A percentile compares a stretch with the other conserved stretches of the same genome.
Conservation (phyloP, 371 early-diverging fungal species). For the Capillidium heterosporum region DNA sequence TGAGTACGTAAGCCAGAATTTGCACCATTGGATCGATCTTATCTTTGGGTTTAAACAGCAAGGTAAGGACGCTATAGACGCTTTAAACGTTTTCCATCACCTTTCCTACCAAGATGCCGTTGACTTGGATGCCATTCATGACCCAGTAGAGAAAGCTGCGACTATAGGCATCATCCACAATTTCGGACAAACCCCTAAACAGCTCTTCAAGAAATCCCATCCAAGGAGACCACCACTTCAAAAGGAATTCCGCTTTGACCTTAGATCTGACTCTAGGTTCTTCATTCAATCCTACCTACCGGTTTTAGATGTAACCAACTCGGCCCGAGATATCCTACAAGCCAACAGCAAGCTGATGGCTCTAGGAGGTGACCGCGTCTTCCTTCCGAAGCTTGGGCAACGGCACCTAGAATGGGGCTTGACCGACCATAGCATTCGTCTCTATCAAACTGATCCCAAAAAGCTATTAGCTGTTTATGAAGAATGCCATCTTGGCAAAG, state of each 20-base stretch:
- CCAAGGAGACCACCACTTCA: conserved; percentile 22
- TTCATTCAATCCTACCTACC: conserved; percentile 32
- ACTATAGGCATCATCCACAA: conserved; percentile 86
- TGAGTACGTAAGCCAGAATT: conserved; percentile 63
- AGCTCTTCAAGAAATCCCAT: conserved; percentile 65
- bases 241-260: conserved; percentile 17
- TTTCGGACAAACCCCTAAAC: conserved; percentile 88
- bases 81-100: conserved; percentile 79
- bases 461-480: conserved; percentile 51
- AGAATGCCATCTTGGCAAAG: conserved; percentile 44
- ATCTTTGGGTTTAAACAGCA: conserved; percentile 81
- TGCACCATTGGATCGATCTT: conserved; percentile 82
- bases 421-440: conserved; percentile 40
- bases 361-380: conserved; percentile 23
- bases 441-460: conserved; percentile 34
- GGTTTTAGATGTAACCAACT: conserved; percentile 28
- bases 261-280: conserved; percentile 28
- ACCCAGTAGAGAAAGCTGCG: conserved; percentile 74
- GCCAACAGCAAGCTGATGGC: conserved; percentile 25
- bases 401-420: conserved; percentile 59
- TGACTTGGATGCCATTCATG: conserved; percentile 65
- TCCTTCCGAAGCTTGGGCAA: conserved; percentile 21
- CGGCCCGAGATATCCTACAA: conserved; percentile 27
- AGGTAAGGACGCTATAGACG: conserved; percentile 58
- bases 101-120: conserved; percentile 85